These are phyloP conservation scores for Neofusicoccum kwambonambiense DNA, from an alignment of 2,329 filamentous ascomycete genomes.

Conservation along the genomic window DNA sequence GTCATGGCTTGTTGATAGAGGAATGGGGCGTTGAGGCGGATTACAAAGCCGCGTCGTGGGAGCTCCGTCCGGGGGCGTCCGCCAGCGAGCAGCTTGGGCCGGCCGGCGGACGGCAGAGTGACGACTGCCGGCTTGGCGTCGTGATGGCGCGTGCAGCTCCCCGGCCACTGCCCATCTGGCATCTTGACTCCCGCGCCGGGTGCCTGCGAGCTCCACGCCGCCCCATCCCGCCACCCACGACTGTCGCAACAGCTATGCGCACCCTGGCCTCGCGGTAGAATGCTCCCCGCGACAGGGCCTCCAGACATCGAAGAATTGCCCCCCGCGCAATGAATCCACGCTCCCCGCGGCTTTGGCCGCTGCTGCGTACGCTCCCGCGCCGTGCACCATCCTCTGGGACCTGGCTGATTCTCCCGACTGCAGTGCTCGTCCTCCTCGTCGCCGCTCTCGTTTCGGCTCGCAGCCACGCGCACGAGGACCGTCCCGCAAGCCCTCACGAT, in stretches of 20 bases:
- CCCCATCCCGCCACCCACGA: neutral
- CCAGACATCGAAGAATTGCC: neutral
- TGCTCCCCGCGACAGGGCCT: neutral
- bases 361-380: conserved; percentile 13
- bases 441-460: conserved; percentile 29
- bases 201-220: neutral
- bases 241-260: conserved; percentile 11
- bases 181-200: conserved; percentile 10
- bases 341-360: conserved; percentile 18
- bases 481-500: neutral
- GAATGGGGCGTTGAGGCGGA: neutral
- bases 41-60: conserved; percentile 5
- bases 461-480: conserved; percentile 13
- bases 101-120: neutral
- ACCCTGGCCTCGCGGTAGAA: neutral
- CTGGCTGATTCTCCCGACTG: neutral
- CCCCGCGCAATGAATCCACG: conserved; percentile 12
- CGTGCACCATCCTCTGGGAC: neutral
- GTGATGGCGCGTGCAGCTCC: neutral
- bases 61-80: neutral
- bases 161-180: conserved; percentile 2
- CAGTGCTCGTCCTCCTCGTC: conserved; percentile 35
- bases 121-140: conserved; percentile 5
- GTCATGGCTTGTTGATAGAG: neutral
- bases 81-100: neutral